Percentiles rank a stretch among this genome's conserved stretches.
Evolutionary conservation across 2,329 filamentous ascomycete genomes (phyloP).

Genomic region (Colletotrichum melonis): DNA sequence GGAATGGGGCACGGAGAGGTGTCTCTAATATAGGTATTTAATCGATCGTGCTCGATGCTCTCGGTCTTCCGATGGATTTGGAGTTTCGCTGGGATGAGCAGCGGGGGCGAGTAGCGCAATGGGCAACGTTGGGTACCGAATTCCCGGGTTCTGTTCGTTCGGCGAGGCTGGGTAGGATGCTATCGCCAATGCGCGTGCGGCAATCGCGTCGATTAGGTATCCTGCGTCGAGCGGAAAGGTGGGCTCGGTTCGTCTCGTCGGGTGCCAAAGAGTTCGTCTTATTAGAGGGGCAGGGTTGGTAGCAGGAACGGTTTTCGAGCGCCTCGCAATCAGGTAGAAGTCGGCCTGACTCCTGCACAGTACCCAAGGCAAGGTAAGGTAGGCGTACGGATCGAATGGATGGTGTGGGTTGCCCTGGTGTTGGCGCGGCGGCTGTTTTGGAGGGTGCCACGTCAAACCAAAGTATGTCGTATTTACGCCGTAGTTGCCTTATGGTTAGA

Average conservation of each 20-base stretch:
- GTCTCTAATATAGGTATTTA: background rate
- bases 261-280: background rate
- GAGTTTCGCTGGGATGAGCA: no score
- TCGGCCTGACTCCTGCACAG: background rate
- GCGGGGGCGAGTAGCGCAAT: background rate
- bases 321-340: background rate
- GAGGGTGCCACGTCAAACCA: constrained; percentile 7
- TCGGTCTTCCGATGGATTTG: background rate
- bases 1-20: background rate
- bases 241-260: background rate
- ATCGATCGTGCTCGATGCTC: background rate
- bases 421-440: background rate
- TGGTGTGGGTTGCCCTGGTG: background rate
- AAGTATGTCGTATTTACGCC: background rate
- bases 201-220: background rate
- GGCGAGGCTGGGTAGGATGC: constrained; percentile 9
- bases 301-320: background rate
- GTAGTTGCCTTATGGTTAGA: background rate
- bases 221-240: background rate
- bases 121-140: background rate
- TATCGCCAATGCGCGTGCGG: background rate
- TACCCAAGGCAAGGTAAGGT: no score
- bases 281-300: background rate
- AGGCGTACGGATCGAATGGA: background rate
- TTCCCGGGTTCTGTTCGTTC: background rate